Conservation (phyloP, 1,284 basidiomycete species). For the Trichosporon coremiiforme region DNA sequence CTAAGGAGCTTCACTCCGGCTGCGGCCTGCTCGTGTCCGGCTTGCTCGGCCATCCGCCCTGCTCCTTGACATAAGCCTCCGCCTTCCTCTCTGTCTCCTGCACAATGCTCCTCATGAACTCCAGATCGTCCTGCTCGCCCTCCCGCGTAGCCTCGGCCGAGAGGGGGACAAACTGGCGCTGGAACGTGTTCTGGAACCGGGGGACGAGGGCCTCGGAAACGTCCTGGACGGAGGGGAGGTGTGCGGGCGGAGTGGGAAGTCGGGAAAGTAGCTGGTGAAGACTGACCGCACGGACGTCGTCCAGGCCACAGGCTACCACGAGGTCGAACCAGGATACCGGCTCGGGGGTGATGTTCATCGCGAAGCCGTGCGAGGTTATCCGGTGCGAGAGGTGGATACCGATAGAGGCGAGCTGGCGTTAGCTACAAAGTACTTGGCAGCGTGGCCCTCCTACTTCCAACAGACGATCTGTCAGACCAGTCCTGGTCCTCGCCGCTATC, state of each 20-base stretch:
- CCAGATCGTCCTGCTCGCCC: conserved; percentile 32
- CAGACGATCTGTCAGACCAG: too few species aligned
- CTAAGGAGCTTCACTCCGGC: not conserved
- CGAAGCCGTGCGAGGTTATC: conserved; percentile 92
- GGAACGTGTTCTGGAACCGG: conserved; percentile 47
- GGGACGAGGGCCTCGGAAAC: conserved; percentile 43
- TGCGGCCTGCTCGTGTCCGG: conserved; percentile 27
- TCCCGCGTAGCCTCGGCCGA: conserved; percentile 8
- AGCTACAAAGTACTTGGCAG: conserved; percentile 41
- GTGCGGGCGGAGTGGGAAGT: conserved; percentile 1
- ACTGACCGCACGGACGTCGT: conserved; percentile 70
- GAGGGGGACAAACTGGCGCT: conserved; percentile 40
- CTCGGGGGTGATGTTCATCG: conserved; percentile 83
- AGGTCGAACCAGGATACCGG: conserved; percentile 80
- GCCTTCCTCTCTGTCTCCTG: conserved; percentile 40
- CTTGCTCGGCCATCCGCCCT: conserved; percentile 41
- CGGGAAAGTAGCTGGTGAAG: conserved; percentile 48
- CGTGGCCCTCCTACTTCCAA: too few species aligned
- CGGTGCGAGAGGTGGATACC: conserved; percentile 95
- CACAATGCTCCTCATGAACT: conserved; percentile 38
- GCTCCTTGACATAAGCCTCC: conserved; percentile 30
- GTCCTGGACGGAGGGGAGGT: conserved; percentile 34
- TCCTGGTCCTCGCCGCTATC: not conserved
- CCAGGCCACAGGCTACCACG: conserved; percentile 89
- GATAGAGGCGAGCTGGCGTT: conserved; percentile 84